Base-by-base conservation (phyloP, 495 filamentous ascomycete species). In the Astrocystis sublimbata region DNA sequence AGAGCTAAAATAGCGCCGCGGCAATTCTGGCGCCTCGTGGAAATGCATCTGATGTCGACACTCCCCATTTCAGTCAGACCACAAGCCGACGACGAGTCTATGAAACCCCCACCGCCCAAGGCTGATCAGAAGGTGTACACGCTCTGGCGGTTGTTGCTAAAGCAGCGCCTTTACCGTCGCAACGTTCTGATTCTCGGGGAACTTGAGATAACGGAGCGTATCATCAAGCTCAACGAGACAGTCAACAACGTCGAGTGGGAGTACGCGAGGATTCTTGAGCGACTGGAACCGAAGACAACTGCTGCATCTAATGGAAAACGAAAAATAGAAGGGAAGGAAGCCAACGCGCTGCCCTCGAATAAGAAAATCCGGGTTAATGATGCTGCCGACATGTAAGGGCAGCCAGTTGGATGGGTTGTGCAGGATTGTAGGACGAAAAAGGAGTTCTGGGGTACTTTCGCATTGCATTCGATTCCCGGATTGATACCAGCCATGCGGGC, bases 21-120 rank as follows among this genome's bases (percentile, higher is more conserved):
- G n/a, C 94, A 98, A 75, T 97, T 97, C 74, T 81, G 81, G 30
- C 86, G 93, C 31, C 80, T 96, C 9, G 76, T 93, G 15, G 94
- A 98, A 75, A 92, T 98, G 86, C 86, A 90, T 58, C 88, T 97
- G 6, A 88, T 97, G 65, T 87, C 87, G 6, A 80, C 77, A 52
- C 88, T 97, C 24, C 86, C 91, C 0, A 68, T 78, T 8, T 74
- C 79, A 12, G 81, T 91, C 58, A 84, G 89, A 26, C 80, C 83
- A 30, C 74, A 65, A 10, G 63, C 79, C 6, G 58, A 62, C 10
- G 55, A 58, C 2, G 70, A 72, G 13, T 58, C 61, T 35, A 59
- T 59, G 40, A 64, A 63, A 13, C 60, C 55, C n/a, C n/a, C 56
- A 21, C 57, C 73, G 21, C 70, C 73, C 1, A 63, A 75, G 64